Conservation (phyloP, 1,284 basidiomycete species). For the Rhizoctonia solani region DNA sequence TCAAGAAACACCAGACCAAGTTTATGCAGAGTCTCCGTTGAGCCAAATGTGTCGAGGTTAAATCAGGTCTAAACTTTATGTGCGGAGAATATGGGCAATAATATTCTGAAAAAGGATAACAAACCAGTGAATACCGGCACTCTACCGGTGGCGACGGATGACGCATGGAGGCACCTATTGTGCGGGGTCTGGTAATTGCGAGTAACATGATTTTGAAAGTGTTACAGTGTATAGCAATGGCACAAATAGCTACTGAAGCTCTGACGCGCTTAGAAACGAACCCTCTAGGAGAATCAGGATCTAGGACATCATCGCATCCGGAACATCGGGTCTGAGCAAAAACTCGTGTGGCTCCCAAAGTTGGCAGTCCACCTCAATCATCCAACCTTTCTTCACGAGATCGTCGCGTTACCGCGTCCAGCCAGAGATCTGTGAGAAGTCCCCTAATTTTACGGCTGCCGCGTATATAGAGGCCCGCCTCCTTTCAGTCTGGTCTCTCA, state of each 20-base stretch:
- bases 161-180: too few relatives aligned
- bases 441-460: neutral
- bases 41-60: neutral
- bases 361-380: slow-evolving; percentile 5
- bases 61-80: neutral
- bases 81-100: neutral
- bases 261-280: neutral
- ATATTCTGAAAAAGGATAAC: slow-evolving; percentile 1
- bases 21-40: neutral
- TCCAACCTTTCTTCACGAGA: slow-evolving; percentile 24
- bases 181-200: too few relatives aligned
- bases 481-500: neutral
- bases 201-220: neutral
- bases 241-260: slow-evolving; percentile 6
- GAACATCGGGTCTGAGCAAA: slow-evolving; percentile 5
- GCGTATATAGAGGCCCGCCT: slow-evolving; percentile 22
- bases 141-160: neutral
- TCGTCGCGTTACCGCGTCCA: slow-evolving; percentile 16
- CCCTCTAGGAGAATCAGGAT: too few relatives aligned
- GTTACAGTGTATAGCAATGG: neutral
- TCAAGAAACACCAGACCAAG: slow-evolving; percentile 5
- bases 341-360: neutral
- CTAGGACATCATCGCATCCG: too few relatives aligned
- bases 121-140: neutral
- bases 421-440: neutral